These are phyloP conservation scores for Naganishia albida DNA, from an alignment of 1,284 basidiomycete genomes.

Conservation along the genomic window DNA sequence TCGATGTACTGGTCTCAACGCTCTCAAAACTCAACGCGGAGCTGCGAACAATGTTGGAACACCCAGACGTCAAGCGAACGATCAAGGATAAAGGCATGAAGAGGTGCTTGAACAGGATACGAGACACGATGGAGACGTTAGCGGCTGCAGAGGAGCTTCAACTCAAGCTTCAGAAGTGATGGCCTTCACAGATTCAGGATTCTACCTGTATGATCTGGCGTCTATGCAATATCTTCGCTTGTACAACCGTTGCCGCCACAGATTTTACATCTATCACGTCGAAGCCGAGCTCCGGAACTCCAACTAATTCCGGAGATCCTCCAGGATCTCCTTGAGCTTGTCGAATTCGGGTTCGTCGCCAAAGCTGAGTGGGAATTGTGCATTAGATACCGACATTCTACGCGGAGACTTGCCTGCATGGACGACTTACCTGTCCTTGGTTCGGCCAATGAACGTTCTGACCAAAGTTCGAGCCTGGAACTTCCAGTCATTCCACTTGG, in stretches of 20 bases:
- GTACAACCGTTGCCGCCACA: background rate
- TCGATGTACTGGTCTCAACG: conserved; percentile 8
- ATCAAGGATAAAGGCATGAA: conserved; percentile 26
- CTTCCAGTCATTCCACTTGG: conserved; percentile 65
- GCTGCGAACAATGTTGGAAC: conserved; percentile 20
- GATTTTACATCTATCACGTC: background rate
- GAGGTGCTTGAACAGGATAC: conserved; percentile 24
- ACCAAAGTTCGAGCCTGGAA: conserved; percentile 85
- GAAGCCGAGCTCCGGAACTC: background rate
- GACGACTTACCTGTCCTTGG: conserved; percentile 52
- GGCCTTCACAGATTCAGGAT: background rate
- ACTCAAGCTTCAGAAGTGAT: conserved; percentile 2
- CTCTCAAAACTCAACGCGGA: conserved; percentile 12
- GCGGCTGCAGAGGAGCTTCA: conserved; percentile 14
- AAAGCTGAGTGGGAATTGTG: conserved; percentile 57
- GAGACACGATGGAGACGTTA: conserved; percentile 25
- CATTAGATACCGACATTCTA: background rate
- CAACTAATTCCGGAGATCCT: conserved; percentile 43
- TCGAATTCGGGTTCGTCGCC: conserved; percentile 84
- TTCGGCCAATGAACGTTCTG: conserved; percentile 77
- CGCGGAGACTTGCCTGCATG: background rate
- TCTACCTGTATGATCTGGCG: background rate
- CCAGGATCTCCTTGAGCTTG: conserved; percentile 61
- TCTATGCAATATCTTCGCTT: background rate
- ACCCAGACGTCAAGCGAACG: conserved; percentile 5